Base-by-base conservation (phyloP, 257 asterid genomes). In the Forsythia viridissima region DNA sequence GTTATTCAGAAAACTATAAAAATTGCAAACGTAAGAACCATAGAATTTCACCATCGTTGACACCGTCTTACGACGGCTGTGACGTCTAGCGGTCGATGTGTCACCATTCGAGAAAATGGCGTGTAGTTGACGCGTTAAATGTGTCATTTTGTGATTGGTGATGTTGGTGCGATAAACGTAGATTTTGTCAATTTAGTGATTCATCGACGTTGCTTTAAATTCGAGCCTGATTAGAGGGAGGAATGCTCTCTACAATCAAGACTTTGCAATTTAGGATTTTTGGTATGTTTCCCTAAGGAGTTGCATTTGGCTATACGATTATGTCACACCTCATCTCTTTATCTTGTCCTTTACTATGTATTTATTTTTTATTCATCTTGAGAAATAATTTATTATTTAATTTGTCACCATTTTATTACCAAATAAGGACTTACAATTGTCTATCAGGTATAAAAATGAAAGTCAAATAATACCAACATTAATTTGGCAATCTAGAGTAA, bases 201-300 rank as follows among this genome's bases (percentile, higher is more conserved):
- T 18, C 39, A 44, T 38, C 13, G 7, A 36, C 37, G 77, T 76
- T 11, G 77, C 73, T 79, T 42, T 66, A 72, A 75, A 67, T 76
- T 81, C 71, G 76, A 65, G 72, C 81, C 76, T 43, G 80, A 79
- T 76, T 66, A 77, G 74, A 74, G 16, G 84, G 82, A 80, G 69
- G 72, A 65, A 8, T 76, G 81, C 52, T 72, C 63, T 82, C 67
- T 65, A 15, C 68, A 78, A 67, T 70, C 63, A 77, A 51, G 70
- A 65, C 74, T 30, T 76, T 51, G 30, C 65, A 81, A 85, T 68
- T 66, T 67, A 61, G 76, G 78, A 69, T 15, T 77, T 82, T 83
- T 81, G 81, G 88, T 67, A 83, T 81, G 87, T 85, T 84, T 85
- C 89, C 82, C 70, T 61, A 20, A 83, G 75, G 83, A 82, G 82